Evolutionary conservation across 805 yeast species (phyloP).

Genomic region (Ogataea methanolica): DNA sequence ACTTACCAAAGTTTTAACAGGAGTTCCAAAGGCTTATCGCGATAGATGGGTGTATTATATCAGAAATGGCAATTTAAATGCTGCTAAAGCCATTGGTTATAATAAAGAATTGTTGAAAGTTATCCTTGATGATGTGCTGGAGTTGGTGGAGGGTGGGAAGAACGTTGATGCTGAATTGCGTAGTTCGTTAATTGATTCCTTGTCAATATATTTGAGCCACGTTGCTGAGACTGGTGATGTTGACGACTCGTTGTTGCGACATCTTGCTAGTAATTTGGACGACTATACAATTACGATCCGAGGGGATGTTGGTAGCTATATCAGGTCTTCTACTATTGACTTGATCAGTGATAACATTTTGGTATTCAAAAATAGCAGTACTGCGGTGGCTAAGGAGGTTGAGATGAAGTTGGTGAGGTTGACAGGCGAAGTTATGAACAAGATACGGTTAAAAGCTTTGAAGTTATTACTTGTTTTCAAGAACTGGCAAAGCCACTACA

Average conservation of each 20-base stretch:
- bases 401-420: slow-evolving; percentile 45
- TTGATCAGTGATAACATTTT: slow-evolving; percentile 31
- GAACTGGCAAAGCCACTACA: slow-evolving; percentile 13
- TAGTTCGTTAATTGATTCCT: slow-evolving; percentile 21
- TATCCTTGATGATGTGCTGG: slow-evolving; percentile 20
- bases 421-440: slow-evolving; percentile 60
- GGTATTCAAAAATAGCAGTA: slow-evolving; percentile 5
- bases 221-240: slow-evolving; percentile 13
- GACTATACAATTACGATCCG: slow-evolving; percentile 77
- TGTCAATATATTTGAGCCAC: slow-evolving; percentile 20
- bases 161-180: slow-evolving; percentile 27
- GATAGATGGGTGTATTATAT: slow-evolving; percentile 35
- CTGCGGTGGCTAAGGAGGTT: slow-evolving; percentile 12
- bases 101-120: slow-evolving; percentile 12
- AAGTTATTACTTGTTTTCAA: slow-evolving; percentile 29
- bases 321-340: slow-evolving; percentile 46
- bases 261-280: slow-evolving; percentile 42
- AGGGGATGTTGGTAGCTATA: slow-evolving; percentile 89
- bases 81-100: slow-evolving; percentile 35
- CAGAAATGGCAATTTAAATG: slow-evolving; percentile 32
- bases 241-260: slow-evolving; percentile 2
- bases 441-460: slow-evolving; percentile 41
- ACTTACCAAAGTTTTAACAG: slow-evolving; percentile 14
- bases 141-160: slow-evolving; percentile 21
- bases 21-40: slow-evolving; percentile 14